Conservation (phyloP, 768 basidiomycete genomes). For the Pleurotus citrinopileatus region DNA sequence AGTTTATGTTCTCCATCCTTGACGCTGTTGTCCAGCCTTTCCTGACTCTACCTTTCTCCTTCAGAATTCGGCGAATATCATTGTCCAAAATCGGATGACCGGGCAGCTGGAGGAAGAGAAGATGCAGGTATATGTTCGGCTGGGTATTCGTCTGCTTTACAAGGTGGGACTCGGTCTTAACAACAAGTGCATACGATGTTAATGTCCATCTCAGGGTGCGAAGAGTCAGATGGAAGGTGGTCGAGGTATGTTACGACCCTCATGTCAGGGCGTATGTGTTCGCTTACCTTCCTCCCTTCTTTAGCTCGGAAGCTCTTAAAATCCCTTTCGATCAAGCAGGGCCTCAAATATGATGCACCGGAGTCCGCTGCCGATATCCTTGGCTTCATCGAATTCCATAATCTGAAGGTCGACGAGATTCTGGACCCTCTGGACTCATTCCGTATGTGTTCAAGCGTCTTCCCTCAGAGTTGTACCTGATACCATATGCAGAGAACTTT, state of each 20-base stretch:
- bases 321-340: conserved; percentile 91
- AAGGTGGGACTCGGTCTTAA: conserved; percentile 41
- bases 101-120: conserved; percentile 97
- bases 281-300: conserved; percentile 9
- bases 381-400: conserved; percentile 87
- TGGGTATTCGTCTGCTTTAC: conserved; percentile 92
- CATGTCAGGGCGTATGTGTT: not conserved
- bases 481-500: conserved; percentile 64
- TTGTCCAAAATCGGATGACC: conserved; percentile 91
- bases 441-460: conserved; percentile 43
- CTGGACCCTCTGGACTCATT: conserved; percentile 80
- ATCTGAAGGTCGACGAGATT: conserved; percentile 80
- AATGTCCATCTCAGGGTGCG: conserved; percentile 52
- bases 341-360: conserved; percentile 86
- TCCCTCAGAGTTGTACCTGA: not conserved
- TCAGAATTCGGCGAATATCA: conserved; percentile 96
- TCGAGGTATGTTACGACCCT: conserved; percentile 52
- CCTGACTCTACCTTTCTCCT: conserved; percentile 1
- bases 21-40: not conserved
- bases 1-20: conserved; percentile 28
- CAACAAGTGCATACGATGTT: not conserved
- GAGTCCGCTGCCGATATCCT: conserved; percentile 84
- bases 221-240: conserved; percentile 87
- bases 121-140: conserved; percentile 90
- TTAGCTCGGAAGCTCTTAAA: conserved; percentile 80